phyloP scores from a whole-genome alignment of 139 green algal genomes.

The Tetradesmus lagerheimii region DNA sequence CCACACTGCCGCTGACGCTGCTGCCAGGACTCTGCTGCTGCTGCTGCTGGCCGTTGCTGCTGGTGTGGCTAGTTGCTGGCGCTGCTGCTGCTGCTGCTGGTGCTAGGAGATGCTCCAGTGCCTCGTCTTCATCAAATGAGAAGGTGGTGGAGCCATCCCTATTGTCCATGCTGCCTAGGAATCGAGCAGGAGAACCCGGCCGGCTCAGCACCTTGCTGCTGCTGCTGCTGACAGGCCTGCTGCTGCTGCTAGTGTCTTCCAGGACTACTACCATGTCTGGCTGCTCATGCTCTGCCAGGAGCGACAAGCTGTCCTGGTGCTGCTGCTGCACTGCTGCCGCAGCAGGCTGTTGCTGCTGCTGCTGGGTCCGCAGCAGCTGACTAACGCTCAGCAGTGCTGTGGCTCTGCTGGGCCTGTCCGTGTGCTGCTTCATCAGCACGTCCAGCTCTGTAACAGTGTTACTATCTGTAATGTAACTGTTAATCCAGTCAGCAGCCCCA shows the following conservation, averaged over 20 bases:
- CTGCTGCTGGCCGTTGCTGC: not conserved
- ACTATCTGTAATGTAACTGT: slow-evolving; percentile 14
- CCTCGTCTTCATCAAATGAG: slow-evolving; percentile 14
- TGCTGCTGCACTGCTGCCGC: slow-evolving; percentile 26
- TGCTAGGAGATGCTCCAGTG: not conserved
- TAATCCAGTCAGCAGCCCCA: slow-evolving; percentile 71
- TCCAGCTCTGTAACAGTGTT: not conserved
- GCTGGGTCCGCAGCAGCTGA: not conserved
- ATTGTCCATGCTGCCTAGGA: slow-evolving; percentile 29
- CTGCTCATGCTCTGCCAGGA: slow-evolving; percentile 24
- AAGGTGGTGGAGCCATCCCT: slow-evolving; percentile 19
- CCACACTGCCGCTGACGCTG: not conserved
- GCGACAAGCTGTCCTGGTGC: not conserved
- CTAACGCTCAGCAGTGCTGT: slow-evolving; percentile 7
- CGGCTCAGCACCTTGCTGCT: not conserved
- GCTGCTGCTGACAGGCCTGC: slow-evolving; percentile 8
- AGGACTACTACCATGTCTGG: not conserved
- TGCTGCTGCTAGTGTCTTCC: slow-evolving; percentile 41
- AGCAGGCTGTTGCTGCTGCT: not conserved
- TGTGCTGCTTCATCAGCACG: slow-evolving; percentile 23
- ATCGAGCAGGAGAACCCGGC: not conserved
- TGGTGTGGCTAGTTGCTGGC: not conserved
- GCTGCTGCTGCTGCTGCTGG: slow-evolving; percentile 2
- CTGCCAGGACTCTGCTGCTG: not conserved
- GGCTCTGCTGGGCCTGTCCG: slow-evolving; percentile 16